Conservation (phyloP, 2,329 filamentous ascomycete species). For the Keithomyces neogunnii region DNA sequence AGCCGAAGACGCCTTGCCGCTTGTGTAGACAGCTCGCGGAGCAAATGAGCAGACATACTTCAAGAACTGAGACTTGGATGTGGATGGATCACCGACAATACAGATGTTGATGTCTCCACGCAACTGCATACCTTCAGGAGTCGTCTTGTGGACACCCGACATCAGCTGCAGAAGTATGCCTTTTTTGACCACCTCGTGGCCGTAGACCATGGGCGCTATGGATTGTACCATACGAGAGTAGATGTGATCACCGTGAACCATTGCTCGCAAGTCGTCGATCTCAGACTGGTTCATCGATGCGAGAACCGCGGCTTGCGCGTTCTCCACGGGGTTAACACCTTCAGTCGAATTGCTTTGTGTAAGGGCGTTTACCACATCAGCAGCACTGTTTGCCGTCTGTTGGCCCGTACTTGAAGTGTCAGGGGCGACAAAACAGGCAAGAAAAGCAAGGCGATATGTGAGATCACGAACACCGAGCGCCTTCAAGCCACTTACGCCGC, state of each 20-base stretch:
- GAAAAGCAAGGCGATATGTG: slow-evolving; percentile 92
- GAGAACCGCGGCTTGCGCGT: slow-evolving; percentile 80
- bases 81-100: slow-evolving; percentile 93
- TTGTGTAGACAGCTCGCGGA: slow-evolving; percentile 95
- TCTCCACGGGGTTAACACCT: slow-evolving; percentile 62
- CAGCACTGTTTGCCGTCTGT: slow-evolving; percentile 51
- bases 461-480: slow-evolving; percentile 89
- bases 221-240: slow-evolving; percentile 90
- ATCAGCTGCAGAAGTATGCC: slow-evolving; percentile 88
- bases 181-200: slow-evolving; percentile 96
- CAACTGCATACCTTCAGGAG: slow-evolving; percentile 87
- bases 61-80: slow-evolving; percentile 94
- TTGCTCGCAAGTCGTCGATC: slow-evolving; percentile 81
- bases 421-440: slow-evolving; percentile 91
- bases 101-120: slow-evolving; percentile 98
- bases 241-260: slow-evolving; percentile 95
- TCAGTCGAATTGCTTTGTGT: slow-evolving; percentile 57
- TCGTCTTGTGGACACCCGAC: slow-evolving; percentile 89
- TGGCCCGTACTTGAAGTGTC: slow-evolving; percentile 77
- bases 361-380: slow-evolving; percentile 77
- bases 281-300: slow-evolving; percentile 78
- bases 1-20: slow-evolving; percentile 92
- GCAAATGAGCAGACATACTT: slow-evolving; percentile 97
- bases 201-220: slow-evolving; percentile 93
- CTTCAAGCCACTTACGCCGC: slow-evolving; percentile 81